Evolutionary conservation across 2,329 filamentous ascomycete genomes (phyloP).

Genomic region (Ascocoryne sarcoides): DNA sequence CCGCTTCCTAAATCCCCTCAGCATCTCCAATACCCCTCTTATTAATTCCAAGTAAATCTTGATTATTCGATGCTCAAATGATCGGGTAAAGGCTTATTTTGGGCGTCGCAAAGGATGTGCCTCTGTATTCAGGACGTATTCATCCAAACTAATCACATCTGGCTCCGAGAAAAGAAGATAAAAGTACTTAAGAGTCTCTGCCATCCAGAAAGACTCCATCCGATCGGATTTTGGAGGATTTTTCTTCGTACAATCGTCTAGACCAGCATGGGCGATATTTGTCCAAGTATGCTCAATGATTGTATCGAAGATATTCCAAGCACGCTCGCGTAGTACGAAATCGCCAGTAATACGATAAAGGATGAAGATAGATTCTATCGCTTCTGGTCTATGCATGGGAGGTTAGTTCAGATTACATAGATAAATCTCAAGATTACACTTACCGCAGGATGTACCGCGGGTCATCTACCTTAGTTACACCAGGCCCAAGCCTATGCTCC

Average conservation of each 20-base stretch:
- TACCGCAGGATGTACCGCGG: conserved; percentile 21
- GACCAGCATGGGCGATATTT: conserved; percentile 33
- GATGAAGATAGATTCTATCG: conserved; percentile 59
- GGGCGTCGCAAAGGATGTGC: background rate
- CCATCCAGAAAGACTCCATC: conserved; percentile 54
- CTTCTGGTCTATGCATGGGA: conserved; percentile 40
- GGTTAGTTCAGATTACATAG: conserved; percentile 15
- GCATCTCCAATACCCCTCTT: no score
- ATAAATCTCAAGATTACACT: no score
- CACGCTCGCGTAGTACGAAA: conserved; percentile 31
- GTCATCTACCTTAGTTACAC: conserved; percentile 19
- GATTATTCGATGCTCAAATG: no score
- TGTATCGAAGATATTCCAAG: conserved; percentile 39
- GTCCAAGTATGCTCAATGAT: conserved; percentile 36
- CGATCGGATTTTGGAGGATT: conserved; percentile 34
- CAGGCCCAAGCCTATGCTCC: conserved; percentile 14
- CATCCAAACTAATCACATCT: conserved; percentile 47
- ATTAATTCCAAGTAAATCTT: no score
- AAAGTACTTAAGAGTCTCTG: conserved; percentile 56
- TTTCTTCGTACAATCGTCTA: conserved; percentile 31
- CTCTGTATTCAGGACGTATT: conserved; percentile 29
- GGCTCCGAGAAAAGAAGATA: conserved; percentile 44
- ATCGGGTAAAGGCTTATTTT: no score
- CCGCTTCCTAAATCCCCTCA: no score
- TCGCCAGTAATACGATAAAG: conserved; percentile 34